Evolutionary conservation across 2,329 filamentous ascomycete species (phyloP), one percentile per base, ranked within the genome.

Genomic region (Westerdykella sp.): DNA sequence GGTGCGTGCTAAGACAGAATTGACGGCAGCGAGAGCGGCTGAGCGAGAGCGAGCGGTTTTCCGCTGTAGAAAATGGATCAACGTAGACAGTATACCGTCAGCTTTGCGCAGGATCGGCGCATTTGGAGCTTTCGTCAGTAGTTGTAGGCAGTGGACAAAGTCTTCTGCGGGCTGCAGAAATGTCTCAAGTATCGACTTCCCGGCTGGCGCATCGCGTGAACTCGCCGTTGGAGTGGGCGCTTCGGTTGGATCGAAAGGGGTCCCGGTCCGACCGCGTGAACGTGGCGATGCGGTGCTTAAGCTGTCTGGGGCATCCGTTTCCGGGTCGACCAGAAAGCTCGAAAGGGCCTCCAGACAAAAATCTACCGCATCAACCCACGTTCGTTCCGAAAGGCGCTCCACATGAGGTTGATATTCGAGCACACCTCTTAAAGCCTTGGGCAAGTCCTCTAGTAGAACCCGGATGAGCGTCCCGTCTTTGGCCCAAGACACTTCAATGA

Each of bases 331-430:
- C 13, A 63, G 57, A 43, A 55, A 48, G 28, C 52, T 50, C n/a
- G 53, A 47, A 30, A 95, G 72, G n/a, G 74, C 73, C 23, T 78
- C 71, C 41, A 83, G 71, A 53, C 87, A 86, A 56, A 97, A 93
- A 40, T 81, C 75, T 13, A 85, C 76, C 40, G 84, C 78, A 9
- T 70, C 67, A 38, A 80, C 70, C 89, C 90, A 95, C 44, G 80
- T 75, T 12, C 79, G 73, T 15, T 71, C 72, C 10, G 80, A 77
- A 11, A 97, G 73, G 56, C 89, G 83, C 66, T 97, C 94, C 22
- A 85, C 81, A 63, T 94, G 88, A 14, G 87, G 77, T 37, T 81
- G 79, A 55, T 85, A 79, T 34, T 81, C 79, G 14, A 97, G 75
- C 3, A 96, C 68, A 22, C 78, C 74, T 4, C 78, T 73, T 51